A percentile compares a stretch with the other conserved stretches of the same genome.
phyloP scores from a whole-genome alignment of 257 asterid genomes.

The Solanum habrochaites region DNA sequence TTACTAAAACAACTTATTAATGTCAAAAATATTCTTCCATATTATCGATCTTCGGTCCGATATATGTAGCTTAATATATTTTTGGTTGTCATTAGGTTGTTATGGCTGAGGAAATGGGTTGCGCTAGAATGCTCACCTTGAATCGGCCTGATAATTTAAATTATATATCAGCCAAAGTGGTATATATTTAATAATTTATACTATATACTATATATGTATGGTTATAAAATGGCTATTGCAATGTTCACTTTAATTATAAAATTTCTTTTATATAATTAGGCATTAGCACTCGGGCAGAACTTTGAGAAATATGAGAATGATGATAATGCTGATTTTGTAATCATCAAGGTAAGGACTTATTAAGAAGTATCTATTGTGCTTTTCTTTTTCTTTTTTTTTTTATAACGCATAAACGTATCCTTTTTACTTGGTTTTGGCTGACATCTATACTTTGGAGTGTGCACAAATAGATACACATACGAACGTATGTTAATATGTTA shows the following conservation, averaged over 20 bases:
- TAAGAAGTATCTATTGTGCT: too few species aligned
- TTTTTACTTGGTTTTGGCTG: too few species aligned
- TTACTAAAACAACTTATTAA: background rate
- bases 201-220: background rate
- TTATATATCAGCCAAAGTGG: conserved; percentile 55
- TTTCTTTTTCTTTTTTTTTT: too few species aligned
- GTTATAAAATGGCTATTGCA: background rate
- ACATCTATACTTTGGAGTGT: too few species aligned
- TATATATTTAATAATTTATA: background rate
- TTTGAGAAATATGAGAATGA: conserved; percentile 79
- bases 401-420: too few species aligned
- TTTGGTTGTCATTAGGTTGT: conserved; percentile 37
- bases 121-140: conserved; percentile 53
- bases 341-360: conserved; percentile 36
- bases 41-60: background rate
- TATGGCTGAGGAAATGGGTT: conserved; percentile 44
- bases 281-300: conserved; percentile 48
- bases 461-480: too few species aligned
- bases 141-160: conserved; percentile 75
- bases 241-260: background rate
- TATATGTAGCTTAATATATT: background rate
- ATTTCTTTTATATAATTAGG: background rate
- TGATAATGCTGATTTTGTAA: conserved; percentile 50
- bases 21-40: background rate
- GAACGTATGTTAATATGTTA: too few species aligned